A percentile compares a stretch with the other conserved stretches of the same genome.
Conservation (phyloP, 495 filamentous ascomycete species). For the Lepidopterella palustris region DNA sequence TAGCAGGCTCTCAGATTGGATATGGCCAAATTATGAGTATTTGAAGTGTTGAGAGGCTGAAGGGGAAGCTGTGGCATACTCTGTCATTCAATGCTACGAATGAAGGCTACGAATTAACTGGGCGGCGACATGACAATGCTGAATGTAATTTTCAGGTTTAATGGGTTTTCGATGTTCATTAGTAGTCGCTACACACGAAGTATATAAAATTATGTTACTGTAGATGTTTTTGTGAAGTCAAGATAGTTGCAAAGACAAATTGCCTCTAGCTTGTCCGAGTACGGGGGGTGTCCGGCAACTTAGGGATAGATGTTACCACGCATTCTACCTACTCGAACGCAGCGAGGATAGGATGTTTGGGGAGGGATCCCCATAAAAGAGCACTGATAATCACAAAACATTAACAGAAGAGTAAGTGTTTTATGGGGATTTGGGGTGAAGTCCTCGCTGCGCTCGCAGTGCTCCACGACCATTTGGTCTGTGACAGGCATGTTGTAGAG, state of each 20-base stretch:
- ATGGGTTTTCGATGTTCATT: not conserved
- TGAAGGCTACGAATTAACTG: not conserved
- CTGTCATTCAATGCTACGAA: too few species aligned
- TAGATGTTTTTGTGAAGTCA: not conserved
- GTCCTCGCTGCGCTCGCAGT: too few species aligned
- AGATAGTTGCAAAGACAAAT: not conserved
- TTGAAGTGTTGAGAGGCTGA: not conserved
- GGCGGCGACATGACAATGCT: not conserved
- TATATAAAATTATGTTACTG: not conserved
- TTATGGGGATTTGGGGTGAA: too few species aligned
- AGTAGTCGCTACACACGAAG: not conserved
- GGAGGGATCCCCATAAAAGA: too few species aligned
- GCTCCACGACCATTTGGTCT: too few species aligned
- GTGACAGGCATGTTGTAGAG: too few species aligned
- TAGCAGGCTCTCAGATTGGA: not conserved
- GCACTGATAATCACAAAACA: too few species aligned
- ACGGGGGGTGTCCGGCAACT: not conserved
- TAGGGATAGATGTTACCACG: not conserved
- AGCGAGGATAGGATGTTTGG: too few species aligned
- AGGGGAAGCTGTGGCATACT: too few species aligned
- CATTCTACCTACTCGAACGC: too few species aligned
- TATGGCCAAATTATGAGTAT: not conserved
- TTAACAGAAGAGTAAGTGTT: too few species aligned
- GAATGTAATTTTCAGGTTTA: not conserved
- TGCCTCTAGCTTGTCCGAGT: not conserved